Evolutionary conservation across 768 basidiomycete species (phyloP).

Genomic region (Russula abietina): DNA sequence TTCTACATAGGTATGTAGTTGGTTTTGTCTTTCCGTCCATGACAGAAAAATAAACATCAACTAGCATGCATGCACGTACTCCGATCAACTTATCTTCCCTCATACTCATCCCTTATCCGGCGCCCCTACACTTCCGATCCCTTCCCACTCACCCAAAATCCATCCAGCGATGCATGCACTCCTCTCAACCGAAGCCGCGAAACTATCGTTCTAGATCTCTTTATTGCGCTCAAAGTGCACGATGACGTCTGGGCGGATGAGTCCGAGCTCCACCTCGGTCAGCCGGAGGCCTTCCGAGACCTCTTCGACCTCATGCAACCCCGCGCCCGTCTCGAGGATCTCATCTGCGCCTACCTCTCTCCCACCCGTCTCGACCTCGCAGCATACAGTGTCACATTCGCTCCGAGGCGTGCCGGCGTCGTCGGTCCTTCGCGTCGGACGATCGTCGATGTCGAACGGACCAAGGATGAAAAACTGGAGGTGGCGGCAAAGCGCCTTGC

Average conservation of each 20-base stretch:
- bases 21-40: neutral
- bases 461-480: constrained; percentile 26
- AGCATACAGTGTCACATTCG: constrained; percentile 10
- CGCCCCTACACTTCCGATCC: constrained; percentile 73
- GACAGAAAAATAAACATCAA: neutral
- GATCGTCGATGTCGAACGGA: constrained; percentile 23
- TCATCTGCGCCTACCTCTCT: constrained; percentile 44
- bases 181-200: constrained; percentile 59
- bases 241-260: constrained; percentile 78
- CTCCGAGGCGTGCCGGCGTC: constrained; percentile 8
- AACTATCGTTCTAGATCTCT: constrained; percentile 66
- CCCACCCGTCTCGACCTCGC: constrained; percentile 34
- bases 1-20: constrained; percentile 56
- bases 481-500: constrained; percentile 25
- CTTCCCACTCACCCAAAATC: constrained; percentile 38
- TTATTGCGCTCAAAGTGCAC: constrained; percentile 72
- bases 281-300: constrained; percentile 72
- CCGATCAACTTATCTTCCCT: constrained; percentile 64
- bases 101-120: constrained; percentile 57
- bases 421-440: constrained; percentile 22
- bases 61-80: constrained; percentile 77
- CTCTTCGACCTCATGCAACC: constrained; percentile 75
- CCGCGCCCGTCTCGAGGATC: constrained; percentile 67
- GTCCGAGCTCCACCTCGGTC: constrained; percentile 64
- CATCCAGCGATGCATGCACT: constrained; percentile 20